A percentile compares a stretch with the other conserved stretches of the same genome.
These are phyloP conservation scores for Lasiodiplodia sp. DNA, from an alignment of 2,329 filamentous ascomycete species.

Conservation along the genomic window DNA sequence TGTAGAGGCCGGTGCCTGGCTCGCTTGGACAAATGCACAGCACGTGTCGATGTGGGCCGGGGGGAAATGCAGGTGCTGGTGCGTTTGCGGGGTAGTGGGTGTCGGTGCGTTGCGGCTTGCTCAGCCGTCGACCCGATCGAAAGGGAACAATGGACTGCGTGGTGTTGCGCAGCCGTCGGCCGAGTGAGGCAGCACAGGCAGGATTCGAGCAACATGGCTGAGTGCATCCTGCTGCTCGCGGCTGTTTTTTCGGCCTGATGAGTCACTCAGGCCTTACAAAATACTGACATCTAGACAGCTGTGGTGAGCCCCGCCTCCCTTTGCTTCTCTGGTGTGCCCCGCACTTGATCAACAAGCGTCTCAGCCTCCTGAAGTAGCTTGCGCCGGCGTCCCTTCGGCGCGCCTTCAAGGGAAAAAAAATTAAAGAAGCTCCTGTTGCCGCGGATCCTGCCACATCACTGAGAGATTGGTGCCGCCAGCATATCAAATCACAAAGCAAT, in stretches of 20 bases:
- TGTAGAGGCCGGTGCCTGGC: background rate
- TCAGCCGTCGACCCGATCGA: background rate
- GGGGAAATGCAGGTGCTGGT: conserved; percentile 8
- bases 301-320: background rate
- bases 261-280: background rate
- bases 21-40: background rate
- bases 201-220: background rate
- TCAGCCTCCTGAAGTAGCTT: background rate
- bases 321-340: background rate
- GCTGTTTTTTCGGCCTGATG: background rate
- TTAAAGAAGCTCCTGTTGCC: too few relatives aligned
- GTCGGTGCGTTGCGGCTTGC: background rate
- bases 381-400: background rate
- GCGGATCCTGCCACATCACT: too few relatives aligned
- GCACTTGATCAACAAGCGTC: background rate
- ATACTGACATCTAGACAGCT: background rate
- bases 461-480: background rate
- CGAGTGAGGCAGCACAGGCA: background rate
- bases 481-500: background rate
- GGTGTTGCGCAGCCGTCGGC: background rate
- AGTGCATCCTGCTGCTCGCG: background rate
- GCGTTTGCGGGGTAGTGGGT: conserved; percentile 6
- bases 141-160: background rate
- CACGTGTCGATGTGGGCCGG: background rate
- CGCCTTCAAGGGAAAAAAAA: too few relatives aligned